These are phyloP conservation scores for Russula compacta DNA, from an alignment of 768 basidiomycete genomes.

Conservation along the genomic window DNA sequence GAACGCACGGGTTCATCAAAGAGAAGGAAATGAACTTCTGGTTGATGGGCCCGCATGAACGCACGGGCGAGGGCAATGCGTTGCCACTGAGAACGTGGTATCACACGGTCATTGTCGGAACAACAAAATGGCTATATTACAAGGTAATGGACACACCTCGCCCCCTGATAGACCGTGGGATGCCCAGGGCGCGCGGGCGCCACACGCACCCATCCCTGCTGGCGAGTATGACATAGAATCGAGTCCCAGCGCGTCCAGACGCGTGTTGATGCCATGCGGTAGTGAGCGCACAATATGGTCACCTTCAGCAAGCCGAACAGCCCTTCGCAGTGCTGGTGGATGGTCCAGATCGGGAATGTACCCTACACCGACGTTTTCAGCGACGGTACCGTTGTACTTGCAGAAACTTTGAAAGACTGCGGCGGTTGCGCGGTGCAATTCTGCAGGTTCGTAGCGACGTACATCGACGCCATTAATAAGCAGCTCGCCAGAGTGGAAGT, in stretches of 20 bases:
- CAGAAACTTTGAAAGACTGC: constrained; percentile 84
- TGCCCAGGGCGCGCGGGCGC: constrained; percentile 28
- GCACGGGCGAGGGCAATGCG: constrained; percentile 78
- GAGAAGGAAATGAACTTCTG: constrained; percentile 66
- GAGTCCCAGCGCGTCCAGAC: constrained; percentile 54
- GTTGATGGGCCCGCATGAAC: constrained; percentile 74
- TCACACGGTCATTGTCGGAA: constrained; percentile 8
- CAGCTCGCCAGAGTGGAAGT: constrained; percentile 63
- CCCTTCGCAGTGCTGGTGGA: constrained; percentile 46
- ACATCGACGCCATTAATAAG: constrained; percentile 64
- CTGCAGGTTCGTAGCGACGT: constrained; percentile 51
- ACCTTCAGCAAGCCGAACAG: constrained; percentile 67
- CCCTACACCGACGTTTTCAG: constrained; percentile 84
- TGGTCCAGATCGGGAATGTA: constrained; percentile 54
- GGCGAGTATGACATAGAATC: constrained; percentile 34
- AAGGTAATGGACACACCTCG: constrained; percentile 43
- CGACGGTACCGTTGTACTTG: constrained; percentile 65
- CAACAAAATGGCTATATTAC: not conserved
- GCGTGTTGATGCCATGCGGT: constrained; percentile 66
- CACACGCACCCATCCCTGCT: constrained; percentile 30
- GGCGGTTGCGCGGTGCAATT: constrained; percentile 68
- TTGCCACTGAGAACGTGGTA: constrained; percentile 55
- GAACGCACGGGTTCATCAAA: constrained; percentile 75
- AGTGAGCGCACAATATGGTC: constrained; percentile 54
- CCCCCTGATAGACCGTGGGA: constrained; percentile 75